phyloP scores from a whole-genome alignment of 2,329 filamentous ascomycete genomes.

The Coniochaeta prunicola region DNA sequence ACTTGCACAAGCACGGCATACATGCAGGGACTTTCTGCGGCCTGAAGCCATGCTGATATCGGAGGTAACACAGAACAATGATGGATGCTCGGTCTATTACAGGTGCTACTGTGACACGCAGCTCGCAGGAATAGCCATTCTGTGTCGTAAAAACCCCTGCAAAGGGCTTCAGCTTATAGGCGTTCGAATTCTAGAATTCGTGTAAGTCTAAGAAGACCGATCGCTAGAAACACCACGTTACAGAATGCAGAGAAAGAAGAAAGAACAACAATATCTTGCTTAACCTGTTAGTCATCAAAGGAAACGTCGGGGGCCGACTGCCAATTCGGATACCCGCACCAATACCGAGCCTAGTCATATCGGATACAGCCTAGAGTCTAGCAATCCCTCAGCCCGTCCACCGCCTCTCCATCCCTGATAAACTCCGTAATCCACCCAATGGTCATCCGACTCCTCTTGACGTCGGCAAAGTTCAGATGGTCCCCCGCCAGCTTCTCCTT shows the following conservation, averaged over 20 bases:
- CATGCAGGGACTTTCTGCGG: background rate
- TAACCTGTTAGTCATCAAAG: too few species aligned
- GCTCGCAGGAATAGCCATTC: too few species aligned
- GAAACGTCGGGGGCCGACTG: too few species aligned
- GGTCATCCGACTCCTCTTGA: conserved; percentile 27
- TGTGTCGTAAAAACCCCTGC: too few species aligned
- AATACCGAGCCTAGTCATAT: background rate
- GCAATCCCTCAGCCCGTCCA: background rate
- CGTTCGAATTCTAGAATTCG: too few species aligned
- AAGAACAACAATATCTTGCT: too few species aligned
- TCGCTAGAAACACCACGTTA: too few species aligned
- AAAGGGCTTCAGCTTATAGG: too few species aligned
- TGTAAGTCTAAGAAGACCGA: too few species aligned
- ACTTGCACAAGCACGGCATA: background rate
- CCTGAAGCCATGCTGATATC: background rate
- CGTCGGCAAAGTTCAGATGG: conserved; percentile 43
- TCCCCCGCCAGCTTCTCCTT: conserved; percentile 34
- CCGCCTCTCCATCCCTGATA: background rate
- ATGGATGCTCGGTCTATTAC: background rate
- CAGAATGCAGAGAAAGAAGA: too few species aligned
- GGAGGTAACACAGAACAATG: background rate
- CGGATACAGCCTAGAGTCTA: background rate
- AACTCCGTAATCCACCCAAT: background rate
- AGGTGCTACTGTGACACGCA: too few species aligned
- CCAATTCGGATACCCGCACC: too few species aligned